Conservation (phyloP, 192 early-diverging fungal species). For the Coemansia sp. region DNA sequence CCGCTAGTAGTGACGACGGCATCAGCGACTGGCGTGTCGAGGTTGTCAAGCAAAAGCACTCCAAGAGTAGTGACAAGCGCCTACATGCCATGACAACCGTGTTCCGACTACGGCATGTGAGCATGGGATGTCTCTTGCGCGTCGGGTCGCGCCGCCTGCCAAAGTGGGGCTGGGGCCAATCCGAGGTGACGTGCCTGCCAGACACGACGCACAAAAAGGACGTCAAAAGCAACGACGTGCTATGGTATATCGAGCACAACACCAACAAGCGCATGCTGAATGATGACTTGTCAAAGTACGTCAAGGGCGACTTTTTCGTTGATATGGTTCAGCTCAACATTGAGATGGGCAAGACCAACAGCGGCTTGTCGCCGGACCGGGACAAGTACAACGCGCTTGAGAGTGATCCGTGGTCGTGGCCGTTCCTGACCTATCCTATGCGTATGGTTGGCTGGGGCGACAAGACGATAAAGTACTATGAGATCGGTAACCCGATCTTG, state of each 20-base stretch:
- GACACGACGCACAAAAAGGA: conserved; percentile 76
- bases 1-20: conserved; percentile 71
- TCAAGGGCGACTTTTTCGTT: conserved; percentile 41
- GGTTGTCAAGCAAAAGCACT: conserved; percentile 49
- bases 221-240: conserved; percentile 56
- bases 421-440: conserved; percentile 83
- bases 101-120: conserved; percentile 75
- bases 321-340: conserved; percentile 54
- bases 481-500: conserved; percentile 87
- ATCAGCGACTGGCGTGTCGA: conserved; percentile 71
- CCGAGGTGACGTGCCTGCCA: conserved; percentile 93
- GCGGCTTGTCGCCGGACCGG: conserved; percentile 50
- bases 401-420: conserved; percentile 81
- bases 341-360: conserved; percentile 59
- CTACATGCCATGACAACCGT: conserved; percentile 64
- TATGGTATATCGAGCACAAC: conserved; percentile 61
- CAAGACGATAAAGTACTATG: conserved; percentile 80
- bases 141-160: conserved; percentile 74
- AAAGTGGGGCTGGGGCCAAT: conserved; percentile 86
- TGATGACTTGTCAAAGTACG: conserved; percentile 40
- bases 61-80: conserved; percentile 56
- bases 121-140: conserved; percentile 80
- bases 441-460: conserved; percentile 85
- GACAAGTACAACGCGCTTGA: conserved; percentile 62
- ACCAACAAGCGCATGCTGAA: conserved; percentile 42